A percentile compares a stretch with the other conserved stretches of the same genome.
These are phyloP conservation scores for Neonothopanus nambi DNA, from an alignment of 1,284 basidiomycete genomes.

Conservation along the genomic window DNA sequence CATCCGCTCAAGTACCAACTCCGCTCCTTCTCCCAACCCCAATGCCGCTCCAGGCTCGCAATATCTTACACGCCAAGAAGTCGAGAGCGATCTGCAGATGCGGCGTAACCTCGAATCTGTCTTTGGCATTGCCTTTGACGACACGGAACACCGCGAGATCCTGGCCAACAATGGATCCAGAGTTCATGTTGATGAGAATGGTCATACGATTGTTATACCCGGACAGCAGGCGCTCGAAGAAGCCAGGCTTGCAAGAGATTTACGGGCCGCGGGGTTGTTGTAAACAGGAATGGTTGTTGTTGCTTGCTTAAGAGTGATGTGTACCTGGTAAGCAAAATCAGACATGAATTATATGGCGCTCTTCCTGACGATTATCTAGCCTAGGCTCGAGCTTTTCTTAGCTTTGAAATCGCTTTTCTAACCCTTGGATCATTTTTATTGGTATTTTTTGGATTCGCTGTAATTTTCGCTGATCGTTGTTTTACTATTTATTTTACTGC, in stretches of 20 bases:
- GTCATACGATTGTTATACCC: constrained; percentile 29
- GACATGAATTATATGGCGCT: too few species aligned
- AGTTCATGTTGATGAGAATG: constrained; percentile 24
- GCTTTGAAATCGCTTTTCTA: too few species aligned
- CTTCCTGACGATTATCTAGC: too few species aligned
- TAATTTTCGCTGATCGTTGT: too few species aligned
- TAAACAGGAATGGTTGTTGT: constrained; percentile 19
- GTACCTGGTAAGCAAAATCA: too few species aligned
- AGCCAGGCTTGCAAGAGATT: constrained; percentile 46
- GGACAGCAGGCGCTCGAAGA: constrained; percentile 40
- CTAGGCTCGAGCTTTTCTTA: too few species aligned
- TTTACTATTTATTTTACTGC: too few species aligned
- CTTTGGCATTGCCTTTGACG: constrained; percentile 42
- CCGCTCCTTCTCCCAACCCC: not conserved
- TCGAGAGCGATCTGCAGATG: constrained; percentile 46
- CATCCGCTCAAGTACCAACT: constrained; percentile 45
- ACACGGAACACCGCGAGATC: constrained; percentile 23
- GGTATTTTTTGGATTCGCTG: too few species aligned
- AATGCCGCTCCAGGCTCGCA: not conserved
- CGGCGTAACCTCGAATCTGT: constrained; percentile 48
- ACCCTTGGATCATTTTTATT: too few species aligned
- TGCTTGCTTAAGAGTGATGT: not conserved
- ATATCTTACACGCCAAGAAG: constrained; percentile 39
- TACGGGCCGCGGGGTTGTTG: constrained; percentile 56
- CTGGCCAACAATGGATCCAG: constrained; percentile 1